Evolutionary conservation across 169 alveolate species (phyloP), one percentile per base, ranked within the genome.

Genomic region (Plasmodium knowlesi): DNA sequence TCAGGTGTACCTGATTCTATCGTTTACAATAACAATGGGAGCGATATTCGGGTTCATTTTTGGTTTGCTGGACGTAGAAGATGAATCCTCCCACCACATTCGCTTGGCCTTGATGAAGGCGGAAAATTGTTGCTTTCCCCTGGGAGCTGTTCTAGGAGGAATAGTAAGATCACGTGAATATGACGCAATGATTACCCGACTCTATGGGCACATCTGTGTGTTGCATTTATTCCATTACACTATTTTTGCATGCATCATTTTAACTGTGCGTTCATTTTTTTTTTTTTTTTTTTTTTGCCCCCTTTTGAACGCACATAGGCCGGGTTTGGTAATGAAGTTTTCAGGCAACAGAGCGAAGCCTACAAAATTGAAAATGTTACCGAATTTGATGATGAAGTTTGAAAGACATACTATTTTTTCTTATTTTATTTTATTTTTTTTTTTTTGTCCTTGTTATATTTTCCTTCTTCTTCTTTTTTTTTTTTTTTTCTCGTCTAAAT

Each of bases 21-120:
- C 95, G 46, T 91, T 98, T 61, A 97, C 99, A 30, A 92, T 98
- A 70, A 67, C 97, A 46, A 98, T 98, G 98, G 99, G 99, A 10
- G 98, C 97, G 25, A 84, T 98, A 22, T 98, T 98, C 80, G 99
- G 99, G 30, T 97, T 97, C 82, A 96, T 98, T 32, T 98, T 98
- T 91, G 99, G 99, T 41, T 84, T 98, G 61, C 95, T 98, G 96
- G 99, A 98, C 91, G 98, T 98, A 30, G 99, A 98, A 92, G 99
- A 97, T 86, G 98, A 96, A 54, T 97, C 96, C 79, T 96, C 96
- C 82, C 98, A 98, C 95, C 98, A 98, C 90, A 95, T 98, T 84
- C 97, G 97, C 54, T 95, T 98, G 71, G 98, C 99, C 2, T 96
- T 98, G 70, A 96, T 98, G 96, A 96, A 98, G 41, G 99, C 98